Evolutionary conservation across 345 rosid species (phyloP).

Genomic region (Aegle marmelos): DNA sequence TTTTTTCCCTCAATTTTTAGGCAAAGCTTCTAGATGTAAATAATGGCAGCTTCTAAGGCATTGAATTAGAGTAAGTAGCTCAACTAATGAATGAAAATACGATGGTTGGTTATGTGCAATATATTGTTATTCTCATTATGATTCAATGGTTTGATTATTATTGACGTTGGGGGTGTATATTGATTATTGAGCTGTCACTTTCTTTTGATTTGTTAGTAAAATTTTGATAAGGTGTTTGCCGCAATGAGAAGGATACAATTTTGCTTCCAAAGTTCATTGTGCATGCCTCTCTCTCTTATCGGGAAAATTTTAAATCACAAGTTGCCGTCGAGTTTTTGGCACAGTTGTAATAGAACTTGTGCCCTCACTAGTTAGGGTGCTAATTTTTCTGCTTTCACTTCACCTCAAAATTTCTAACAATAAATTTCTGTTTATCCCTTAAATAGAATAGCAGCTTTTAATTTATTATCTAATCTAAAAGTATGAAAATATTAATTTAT

Average conservation of each 20-base stretch:
- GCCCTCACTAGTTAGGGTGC: too few relatives aligned
- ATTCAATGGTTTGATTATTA: neutral
- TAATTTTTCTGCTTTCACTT: too few relatives aligned
- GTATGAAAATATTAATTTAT: too few relatives aligned
- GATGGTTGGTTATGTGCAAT: neutral
- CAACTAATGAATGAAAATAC: neutral
- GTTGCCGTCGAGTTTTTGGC: too few relatives aligned
- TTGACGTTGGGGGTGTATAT: neutral
- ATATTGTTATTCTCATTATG: neutral
- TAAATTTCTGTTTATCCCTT: too few relatives aligned
- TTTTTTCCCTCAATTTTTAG: too few relatives aligned
- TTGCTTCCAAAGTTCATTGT: neutral
- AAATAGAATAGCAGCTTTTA: too few relatives aligned
- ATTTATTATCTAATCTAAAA: too few relatives aligned
- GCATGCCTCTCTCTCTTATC: neutral
- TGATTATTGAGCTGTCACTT: neutral
- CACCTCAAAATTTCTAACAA: accelerated
- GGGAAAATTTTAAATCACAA: neutral
- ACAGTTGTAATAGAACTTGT: too few relatives aligned
- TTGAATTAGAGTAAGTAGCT: neutral
- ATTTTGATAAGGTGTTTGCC: neutral
- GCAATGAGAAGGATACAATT: neutral
- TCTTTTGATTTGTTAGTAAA: neutral
- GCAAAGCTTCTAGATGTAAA: too few relatives aligned
- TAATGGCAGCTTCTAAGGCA: neutral